A percentile compares a stretch with the other conserved stretches of the same genome.
Conservation (phyloP, 176 grass and related monocot genomes). For the Hordeum vulgare region MorexV3_pseudomolecules_assembly NC_058522.1:35272117-35272616, state of each 20-base stretch:
- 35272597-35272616: neutral
- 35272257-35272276: neutral
- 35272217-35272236: neutral
- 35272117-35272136: conserved; percentile 6
- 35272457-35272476: neutral
- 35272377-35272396: neutral
- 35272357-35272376: neutral
- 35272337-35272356: neutral
- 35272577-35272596: neutral
- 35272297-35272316: neutral
- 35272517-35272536: neutral
- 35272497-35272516: neutral
- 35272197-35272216: neutral
- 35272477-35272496: neutral
- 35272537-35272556: neutral
- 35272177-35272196: neutral
- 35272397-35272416: neutral
- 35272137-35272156: conserved; percentile 8
- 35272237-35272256: neutral
- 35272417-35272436: too few species aligned
- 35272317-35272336: neutral
- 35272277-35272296: neutral
- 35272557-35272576: neutral
- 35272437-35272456: neutral
- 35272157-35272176: neutral